Evolutionary conservation across 202 grass and related monocot genomes (phyloP).

Genomic region (Schoenoplectus triqueter): DNA sequence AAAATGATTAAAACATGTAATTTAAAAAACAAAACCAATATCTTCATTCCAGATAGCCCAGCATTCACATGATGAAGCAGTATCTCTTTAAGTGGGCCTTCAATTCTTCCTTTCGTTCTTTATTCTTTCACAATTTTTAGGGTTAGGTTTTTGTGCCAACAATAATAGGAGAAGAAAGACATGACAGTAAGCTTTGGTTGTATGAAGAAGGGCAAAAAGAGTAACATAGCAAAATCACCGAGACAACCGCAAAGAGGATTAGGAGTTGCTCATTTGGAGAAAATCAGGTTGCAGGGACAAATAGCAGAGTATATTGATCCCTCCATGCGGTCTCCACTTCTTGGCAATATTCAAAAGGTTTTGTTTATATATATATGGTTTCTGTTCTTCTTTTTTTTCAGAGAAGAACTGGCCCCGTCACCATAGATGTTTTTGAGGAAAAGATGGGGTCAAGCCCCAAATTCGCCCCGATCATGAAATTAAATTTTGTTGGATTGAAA

Average conservation of each 20-base stretch:
- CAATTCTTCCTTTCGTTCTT: not conserved
- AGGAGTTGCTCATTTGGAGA: conserved; percentile 85
- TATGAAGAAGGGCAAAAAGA: conserved; percentile 49
- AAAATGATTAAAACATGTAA: conserved; percentile 17
- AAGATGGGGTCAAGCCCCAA: no score
- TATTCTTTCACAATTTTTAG: not conserved
- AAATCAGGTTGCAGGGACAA: conserved; percentile 81
- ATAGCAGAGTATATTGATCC: conserved; percentile 70
- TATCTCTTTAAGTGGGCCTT: conserved; percentile 14
- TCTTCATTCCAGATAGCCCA: conserved; percentile 24
- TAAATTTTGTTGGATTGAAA: not conserved
- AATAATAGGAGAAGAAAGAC: not conserved
- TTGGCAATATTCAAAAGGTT: conserved; percentile 50
- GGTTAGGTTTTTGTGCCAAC: not conserved
- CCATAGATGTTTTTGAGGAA: no score
- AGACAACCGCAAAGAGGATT: conserved; percentile 85
- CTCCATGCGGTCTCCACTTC: conserved; percentile 45
- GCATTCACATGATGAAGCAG: conserved; percentile 12
- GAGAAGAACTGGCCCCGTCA: no score
- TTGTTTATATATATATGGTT: not conserved
- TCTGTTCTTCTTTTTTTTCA: not conserved
- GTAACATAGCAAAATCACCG: conserved; percentile 48
- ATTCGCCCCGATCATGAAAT: not conserved
- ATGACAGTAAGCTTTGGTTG: conserved; percentile 17
- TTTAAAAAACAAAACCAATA: conserved; percentile 13